Evolutionary conservation across 345 rosid genomes (phyloP), one percentile per base, ranked within the genome.

Genomic region (Brassica incana): DNA sequence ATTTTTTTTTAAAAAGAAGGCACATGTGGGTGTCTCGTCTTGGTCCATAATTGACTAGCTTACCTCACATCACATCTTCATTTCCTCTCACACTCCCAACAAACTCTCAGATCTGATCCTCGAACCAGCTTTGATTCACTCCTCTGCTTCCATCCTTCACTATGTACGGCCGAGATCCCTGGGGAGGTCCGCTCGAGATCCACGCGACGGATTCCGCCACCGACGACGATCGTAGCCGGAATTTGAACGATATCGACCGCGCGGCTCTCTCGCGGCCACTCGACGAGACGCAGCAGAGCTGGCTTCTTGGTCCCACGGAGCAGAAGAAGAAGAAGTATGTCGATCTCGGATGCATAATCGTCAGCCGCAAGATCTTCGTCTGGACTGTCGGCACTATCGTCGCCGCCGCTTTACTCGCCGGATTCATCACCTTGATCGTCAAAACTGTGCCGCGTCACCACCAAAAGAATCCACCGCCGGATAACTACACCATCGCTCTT

Each of bases 201-300:
- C 89, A 92, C 86, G 65, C 95, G 1, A 88, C 93, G 11, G 99
- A 95, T 81, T 95, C 99, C 0, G 99, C 99, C 73, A 93, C 99
- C 43, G 98, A 93, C 87, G 97, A 93, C 69, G 99, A 93, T 73
- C 78, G 97, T 73, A 95, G 97, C 72, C 82, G 99, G 78, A 95
- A 95, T 82, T 82, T 95, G 1, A 88, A 89, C 81, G 99, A 93
- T 77, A 68, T 87, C 5, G 99, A 95, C 76, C 83, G 91, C 30
- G 98, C 98, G 0, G 98, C 99, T 3, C 88, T 93, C 2, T 90
- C 81, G 7, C 82, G 98, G 2, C 95, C 99, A 0, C 80, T 95
- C 7, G 99, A 95, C 45, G 97, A 95, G 89, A 95, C 97, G 12
- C 99, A 95, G 83, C 98, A 95, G 88, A 95, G 99, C 80, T 95